Conservation (phyloP, 2,329 filamentous ascomycete species). For the Aaosphaeria pasadenensis region DNA sequence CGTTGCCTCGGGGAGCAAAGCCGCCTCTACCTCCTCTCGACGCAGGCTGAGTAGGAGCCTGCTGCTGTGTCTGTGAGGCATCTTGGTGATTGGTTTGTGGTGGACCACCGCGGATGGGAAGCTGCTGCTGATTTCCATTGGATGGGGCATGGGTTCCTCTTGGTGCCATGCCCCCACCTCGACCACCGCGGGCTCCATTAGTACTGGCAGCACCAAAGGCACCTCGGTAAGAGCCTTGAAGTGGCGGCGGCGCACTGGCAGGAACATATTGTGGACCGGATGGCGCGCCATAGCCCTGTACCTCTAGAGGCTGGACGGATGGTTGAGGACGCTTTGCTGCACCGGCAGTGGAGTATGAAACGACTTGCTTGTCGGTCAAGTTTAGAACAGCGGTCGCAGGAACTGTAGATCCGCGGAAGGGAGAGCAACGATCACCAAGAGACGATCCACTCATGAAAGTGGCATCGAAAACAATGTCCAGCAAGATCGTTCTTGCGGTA, state of each 20-base stretch:
- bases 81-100: constrained; percentile 7
- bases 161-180: constrained; percentile 35
- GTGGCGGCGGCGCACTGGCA: constrained; percentile 55
- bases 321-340: constrained; percentile 50
- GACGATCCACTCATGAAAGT: constrained; percentile 98
- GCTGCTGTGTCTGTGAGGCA: not conserved
- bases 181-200: constrained; percentile 37
- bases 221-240: constrained; percentile 58
- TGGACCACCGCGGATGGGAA: constrained; percentile 40
- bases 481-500: constrained; percentile 74
- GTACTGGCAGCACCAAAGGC: constrained; percentile 49
- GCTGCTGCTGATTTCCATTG: constrained; percentile 28
- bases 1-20: constrained; percentile 32
- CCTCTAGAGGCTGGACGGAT: constrained; percentile 51
- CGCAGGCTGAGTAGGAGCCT: not conserved
- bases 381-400: constrained; percentile 86
- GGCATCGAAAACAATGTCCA: constrained; percentile 91
- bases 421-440: constrained; percentile 82
- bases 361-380: constrained; percentile 75
- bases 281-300: constrained; percentile 55
- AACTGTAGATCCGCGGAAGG: constrained; percentile 92
- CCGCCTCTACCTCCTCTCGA: constrained; percentile 36
- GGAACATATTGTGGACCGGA: constrained; percentile 59
- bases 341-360: constrained; percentile 61
- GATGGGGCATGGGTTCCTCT: constrained; percentile 27